Evolutionary conservation across 2,329 filamentous ascomycete species (phyloP).

Genomic region (Hysterium pulicare): DNA sequence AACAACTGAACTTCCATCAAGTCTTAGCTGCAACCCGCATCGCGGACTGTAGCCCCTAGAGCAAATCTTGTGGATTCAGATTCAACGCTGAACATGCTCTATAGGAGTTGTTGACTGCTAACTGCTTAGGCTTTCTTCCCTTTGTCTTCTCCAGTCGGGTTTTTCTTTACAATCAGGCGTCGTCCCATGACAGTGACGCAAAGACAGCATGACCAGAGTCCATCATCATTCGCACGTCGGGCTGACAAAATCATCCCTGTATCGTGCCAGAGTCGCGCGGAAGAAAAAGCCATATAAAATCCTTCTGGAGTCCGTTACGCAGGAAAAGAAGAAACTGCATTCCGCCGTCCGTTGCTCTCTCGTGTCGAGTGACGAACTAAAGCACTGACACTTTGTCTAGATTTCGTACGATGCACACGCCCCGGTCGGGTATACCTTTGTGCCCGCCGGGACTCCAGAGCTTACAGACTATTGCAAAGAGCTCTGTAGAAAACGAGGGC

Average conservation of each 20-base stretch:
- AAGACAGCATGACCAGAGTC: slow-evolving; percentile 3
- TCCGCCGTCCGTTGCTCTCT: slow-evolving; percentile 41
- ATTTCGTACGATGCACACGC: slow-evolving; percentile 54
- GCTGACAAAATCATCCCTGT: not conserved
- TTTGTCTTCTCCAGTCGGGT: not conserved
- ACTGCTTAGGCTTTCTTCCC: not conserved
- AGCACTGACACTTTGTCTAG: slow-evolving; percentile 42
- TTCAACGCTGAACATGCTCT: not conserved
- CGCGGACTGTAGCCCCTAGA: not conserved
- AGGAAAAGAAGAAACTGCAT: slow-evolving; percentile 59
- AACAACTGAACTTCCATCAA: too few relatives aligned
- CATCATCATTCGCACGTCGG: slow-evolving; percentile 1
- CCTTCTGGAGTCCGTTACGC: slow-evolving; percentile 55
- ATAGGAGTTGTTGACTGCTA: not conserved
- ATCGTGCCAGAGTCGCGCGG: not conserved
- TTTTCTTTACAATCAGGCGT: not conserved
- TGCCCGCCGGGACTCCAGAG: slow-evolving; percentile 58
- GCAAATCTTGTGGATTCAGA: not conserved
- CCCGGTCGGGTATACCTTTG: slow-evolving; percentile 59
- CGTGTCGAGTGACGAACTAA: slow-evolving; percentile 4
- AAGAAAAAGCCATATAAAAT: slow-evolving; percentile 54
- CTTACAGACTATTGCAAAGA: slow-evolving; percentile 58
- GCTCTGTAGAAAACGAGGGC: slow-evolving; percentile 52
- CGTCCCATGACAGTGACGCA: not conserved
- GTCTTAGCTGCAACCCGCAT: too few relatives aligned